Evolutionary conservation across 176 grass and related monocot species (phyloP).

Genomic region (Stipa capillata): DNA sequence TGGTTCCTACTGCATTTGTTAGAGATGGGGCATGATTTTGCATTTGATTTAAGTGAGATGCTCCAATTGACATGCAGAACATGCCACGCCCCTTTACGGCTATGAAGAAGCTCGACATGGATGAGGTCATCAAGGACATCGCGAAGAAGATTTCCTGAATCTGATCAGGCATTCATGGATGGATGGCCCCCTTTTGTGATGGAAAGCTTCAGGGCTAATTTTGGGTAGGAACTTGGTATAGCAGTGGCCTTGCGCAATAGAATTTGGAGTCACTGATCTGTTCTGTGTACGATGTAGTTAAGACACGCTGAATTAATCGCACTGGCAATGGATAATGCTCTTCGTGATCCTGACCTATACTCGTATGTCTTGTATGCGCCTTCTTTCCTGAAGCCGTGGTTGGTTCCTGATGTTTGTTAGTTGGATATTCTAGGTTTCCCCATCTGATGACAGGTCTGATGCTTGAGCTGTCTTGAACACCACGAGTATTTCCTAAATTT

Average conservation of each 20-base stretch:
- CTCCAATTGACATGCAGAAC: constrained; percentile 43
- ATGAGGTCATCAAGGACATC: constrained; percentile 63
- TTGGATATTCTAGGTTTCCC: neutral
- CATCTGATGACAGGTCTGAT: neutral
- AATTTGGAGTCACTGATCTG: neutral
- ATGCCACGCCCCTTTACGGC: constrained; percentile 64
- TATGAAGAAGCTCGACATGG: constrained; percentile 82
- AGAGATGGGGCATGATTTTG: neutral
- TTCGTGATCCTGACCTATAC: neutral
- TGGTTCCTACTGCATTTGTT: neutral
- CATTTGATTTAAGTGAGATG: no score
- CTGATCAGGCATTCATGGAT: neutral
- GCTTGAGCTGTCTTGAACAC: no score
- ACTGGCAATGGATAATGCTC: neutral
- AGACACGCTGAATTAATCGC: constrained; percentile 5
- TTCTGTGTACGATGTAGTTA: neutral
- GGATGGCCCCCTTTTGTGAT: constrained; percentile 1
- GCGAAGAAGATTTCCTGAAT: constrained; percentile 52
- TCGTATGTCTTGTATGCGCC: neutral
- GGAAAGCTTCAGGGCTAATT: neutral
- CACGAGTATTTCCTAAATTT: no score
- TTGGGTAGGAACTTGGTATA: neutral
- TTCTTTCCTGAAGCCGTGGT: neutral
- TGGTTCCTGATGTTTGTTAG: neutral
- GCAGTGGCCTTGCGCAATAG: neutral